phyloP scores from a whole-genome alignment of 208 protist species.

The Trypanosoma avium region DNA sequence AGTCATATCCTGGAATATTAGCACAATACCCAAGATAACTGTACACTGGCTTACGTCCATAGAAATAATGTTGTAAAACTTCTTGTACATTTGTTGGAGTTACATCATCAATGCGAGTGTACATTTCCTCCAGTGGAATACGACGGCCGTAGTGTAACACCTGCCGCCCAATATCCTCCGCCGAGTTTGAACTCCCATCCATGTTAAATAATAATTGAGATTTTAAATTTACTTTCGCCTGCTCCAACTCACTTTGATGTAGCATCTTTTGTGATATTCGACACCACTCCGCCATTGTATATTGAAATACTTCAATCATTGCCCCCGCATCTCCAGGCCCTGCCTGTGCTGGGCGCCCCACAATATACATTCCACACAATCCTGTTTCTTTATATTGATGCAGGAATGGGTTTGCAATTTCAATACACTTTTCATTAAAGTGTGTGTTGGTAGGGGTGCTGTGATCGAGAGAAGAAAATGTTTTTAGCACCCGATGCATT shows the following conservation, averaged over 20 bases:
- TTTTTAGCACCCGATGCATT: conserved; percentile 87
- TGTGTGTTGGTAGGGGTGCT: conserved; percentile 87
- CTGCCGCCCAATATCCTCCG: conserved; percentile 86
- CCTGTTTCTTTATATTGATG: conserved; percentile 88
- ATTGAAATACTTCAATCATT: conserved; percentile 86
- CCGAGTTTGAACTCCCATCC: conserved; percentile 85
- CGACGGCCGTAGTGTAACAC: conserved; percentile 83
- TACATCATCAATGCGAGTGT: conserved; percentile 90
- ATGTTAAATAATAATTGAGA: conserved; percentile 88
- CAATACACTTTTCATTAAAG: conserved; percentile 87
- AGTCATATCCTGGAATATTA: conserved; percentile 83
- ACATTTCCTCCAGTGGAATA: conserved; percentile 89
- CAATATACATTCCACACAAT: conserved; percentile 87
- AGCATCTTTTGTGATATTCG: conserved; percentile 85
- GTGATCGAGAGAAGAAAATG: conserved; percentile 88
- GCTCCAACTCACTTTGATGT: conserved; percentile 78
- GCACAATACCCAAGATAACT: conserved; percentile 86
- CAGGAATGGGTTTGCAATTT: conserved; percentile 86
- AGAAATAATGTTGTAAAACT: conserved; percentile 91
- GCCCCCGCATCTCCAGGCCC: conserved; percentile 63
- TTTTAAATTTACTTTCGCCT: conserved; percentile 91
- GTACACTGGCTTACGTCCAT: conserved; percentile 85
- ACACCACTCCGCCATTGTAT: conserved; percentile 88
- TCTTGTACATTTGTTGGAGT: conserved; percentile 85
- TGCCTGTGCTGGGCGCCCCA: conserved; percentile 56